A percentile compares a stretch with the other conserved stretches of the same genome.
These are phyloP conservation scores for Aspergillus sp. DNA, from an alignment of 2,329 filamentous ascomycete species.

Conservation along the genomic window DNA sequence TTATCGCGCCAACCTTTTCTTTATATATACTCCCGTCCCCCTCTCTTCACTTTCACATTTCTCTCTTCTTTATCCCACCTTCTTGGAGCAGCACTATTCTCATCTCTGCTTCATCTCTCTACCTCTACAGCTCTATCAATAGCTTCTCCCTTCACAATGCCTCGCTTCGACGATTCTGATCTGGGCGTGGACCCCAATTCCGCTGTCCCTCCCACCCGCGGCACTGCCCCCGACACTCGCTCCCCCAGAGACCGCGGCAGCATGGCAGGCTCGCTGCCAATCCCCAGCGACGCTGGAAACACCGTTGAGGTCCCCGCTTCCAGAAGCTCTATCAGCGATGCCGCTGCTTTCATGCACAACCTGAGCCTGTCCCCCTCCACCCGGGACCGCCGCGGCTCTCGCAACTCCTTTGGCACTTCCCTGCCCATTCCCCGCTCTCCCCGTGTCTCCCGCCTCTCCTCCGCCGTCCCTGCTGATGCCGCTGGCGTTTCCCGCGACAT, in stretches of 20 bases:
- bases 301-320: conserved; percentile 70
- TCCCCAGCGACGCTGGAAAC: conserved; percentile 48
- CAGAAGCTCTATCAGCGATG: conserved; percentile 67
- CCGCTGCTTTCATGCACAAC: conserved; percentile 69
- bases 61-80: background rate
- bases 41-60: background rate
- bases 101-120: background rate
- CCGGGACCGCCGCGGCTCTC: conserved; percentile 66
- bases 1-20: conserved; percentile 2
- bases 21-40: background rate
- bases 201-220: conserved; percentile 12
- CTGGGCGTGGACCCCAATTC: conserved; percentile 44
- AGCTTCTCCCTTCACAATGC: conserved; percentile 49
- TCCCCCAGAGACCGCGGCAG: conserved; percentile 31
- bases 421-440: conserved; percentile 72
- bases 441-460: conserved; percentile 66
- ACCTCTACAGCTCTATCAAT: background rate
- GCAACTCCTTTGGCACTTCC: conserved; percentile 73
- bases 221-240: conserved; percentile 17
- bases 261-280: conserved; percentile 31
- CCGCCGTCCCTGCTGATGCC: conserved; percentile 53
- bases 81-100: background rate
- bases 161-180: conserved; percentile 60
- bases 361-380: conserved; percentile 67
- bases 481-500: conserved; percentile 63